Base-by-base conservation (phyloP, 1,284 basidiomycete genomes). In the Ustilago shanxiensis region DNA sequence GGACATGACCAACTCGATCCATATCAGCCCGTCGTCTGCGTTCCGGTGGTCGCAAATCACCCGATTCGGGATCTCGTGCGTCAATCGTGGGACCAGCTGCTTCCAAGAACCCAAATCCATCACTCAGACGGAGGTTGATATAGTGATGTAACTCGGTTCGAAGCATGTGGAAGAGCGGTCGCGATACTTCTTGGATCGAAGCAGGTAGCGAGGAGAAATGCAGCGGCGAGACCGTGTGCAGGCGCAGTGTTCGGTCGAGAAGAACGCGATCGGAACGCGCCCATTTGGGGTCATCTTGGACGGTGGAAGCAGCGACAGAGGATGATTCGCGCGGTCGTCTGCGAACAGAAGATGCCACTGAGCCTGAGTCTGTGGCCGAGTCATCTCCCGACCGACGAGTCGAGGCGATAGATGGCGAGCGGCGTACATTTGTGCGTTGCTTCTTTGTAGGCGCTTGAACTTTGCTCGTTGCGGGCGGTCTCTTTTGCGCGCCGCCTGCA, bases 101-200 rank as follows among this genome's bases (percentile, higher is more conserved):
- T 45, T 77, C 70, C 31, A 77, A 57, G 35, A 77, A 77, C 0
- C 71, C 75, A 35, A 73, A 66, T 1, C 75, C 75, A 28, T 77
- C 75, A 24, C 70, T 77, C 14, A 77, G 64, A n/a, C 75, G 70
- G 53, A 77, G 33, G 22, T 77, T 77, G 58, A 77, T 69, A 22
- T 77, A 77, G 26, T 65, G 63, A 1, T 67, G 66, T 2, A 77
- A 50, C 47, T 77, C 75, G 31, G 59, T 56, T 14, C 56, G 53
- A 13, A 77, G 67, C 54, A 73, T 62, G 49, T 66, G 63, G 52
- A 77, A 77, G 26, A 73, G 56, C 13, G 64, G 64, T 2, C 56
- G 63, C 5, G 70, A 66, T 6, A 77, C 63, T n/a, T 69, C 70
- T 37, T 72, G 75, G 2, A 66, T 63, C 24, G 66, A 71, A 37